A percentile compares a stretch with the other conserved stretches of the same genome.
Evolutionary conservation across 148 eudicot species (phyloP).

Genomic region (Pharnaceum exiguum): DNA sequence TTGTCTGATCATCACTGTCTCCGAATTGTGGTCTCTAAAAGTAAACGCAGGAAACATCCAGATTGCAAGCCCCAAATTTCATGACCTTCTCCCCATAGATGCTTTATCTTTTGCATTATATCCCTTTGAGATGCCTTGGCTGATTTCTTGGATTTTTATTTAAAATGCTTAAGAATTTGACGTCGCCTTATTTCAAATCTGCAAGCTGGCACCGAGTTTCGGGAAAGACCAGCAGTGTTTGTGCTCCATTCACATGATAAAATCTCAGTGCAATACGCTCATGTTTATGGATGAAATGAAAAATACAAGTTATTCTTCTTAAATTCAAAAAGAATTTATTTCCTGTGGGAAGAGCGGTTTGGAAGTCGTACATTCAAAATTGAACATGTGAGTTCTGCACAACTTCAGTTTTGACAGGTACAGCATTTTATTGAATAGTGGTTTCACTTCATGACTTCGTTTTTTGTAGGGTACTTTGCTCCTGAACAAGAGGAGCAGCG

Average conservation of each 20-base stretch:
- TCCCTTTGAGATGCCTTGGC: not conserved
- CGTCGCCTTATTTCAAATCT: not conserved
- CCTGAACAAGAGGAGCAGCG: conserved; percentile 28
- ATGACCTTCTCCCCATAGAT: not conserved
- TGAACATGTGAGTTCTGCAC: no score
- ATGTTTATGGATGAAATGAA: no score
- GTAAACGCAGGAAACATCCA: not conserved
- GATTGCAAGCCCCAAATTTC: no score
- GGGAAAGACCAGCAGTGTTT: no score
- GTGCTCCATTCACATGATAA: not conserved
- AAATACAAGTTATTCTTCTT: no score
- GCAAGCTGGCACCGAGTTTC: no score
- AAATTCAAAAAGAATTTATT: no score
- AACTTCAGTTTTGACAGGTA: not conserved
- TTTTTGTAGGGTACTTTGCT: conserved; percentile 10
- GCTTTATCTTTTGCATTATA: no score
- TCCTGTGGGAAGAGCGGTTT: no score
- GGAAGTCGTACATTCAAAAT: no score
- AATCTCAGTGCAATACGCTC: not conserved
- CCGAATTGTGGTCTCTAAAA: not conserved
- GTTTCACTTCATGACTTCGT: not conserved
- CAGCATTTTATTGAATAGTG: not conserved
- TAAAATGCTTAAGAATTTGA: not conserved
- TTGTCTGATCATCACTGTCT: not conserved
- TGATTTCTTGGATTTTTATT: not conserved